Evolutionary conservation across 2,329 filamentous ascomycete genomes (phyloP).

Genomic region (Colletotrichum sp.): DNA sequence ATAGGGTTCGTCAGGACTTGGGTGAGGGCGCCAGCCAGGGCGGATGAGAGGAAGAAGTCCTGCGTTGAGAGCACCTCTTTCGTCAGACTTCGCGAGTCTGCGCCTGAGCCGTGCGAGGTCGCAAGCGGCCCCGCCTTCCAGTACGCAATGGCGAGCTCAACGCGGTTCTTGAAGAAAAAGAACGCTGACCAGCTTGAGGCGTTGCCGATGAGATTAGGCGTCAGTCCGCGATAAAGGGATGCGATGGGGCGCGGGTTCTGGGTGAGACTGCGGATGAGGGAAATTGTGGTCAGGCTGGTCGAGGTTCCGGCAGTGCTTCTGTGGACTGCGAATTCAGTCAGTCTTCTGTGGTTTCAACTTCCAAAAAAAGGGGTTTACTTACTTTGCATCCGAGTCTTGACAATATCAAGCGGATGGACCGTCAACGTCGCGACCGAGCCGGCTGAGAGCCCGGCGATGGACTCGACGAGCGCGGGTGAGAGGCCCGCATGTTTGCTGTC

Average conservation of each 20-base stretch:
- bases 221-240: conserved; percentile 87
- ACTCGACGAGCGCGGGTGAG: conserved; percentile 83
- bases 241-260: conserved; percentile 61
- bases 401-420: conserved; percentile 91
- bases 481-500: conserved; percentile 60
- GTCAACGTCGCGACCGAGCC: conserved; percentile 85
- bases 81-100: conserved; percentile 25
- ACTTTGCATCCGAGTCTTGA: conserved; percentile 97
- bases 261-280: conserved; percentile 56
- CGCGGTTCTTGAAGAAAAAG: conserved; percentile 76
- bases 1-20: conserved; percentile 90
- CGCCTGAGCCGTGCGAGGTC: not conserved
- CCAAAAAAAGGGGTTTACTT: conserved; percentile 28
- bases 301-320: conserved; percentile 45
- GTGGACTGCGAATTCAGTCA: conserved; percentile 47
- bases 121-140: conserved; percentile 30
- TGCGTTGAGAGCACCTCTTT: conserved; percentile 56
- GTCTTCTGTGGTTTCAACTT: not conserved
- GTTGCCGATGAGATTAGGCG: conserved; percentile 91
- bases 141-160: conserved; percentile 52
- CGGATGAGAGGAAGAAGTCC: conserved; percentile 85
- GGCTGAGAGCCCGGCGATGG: conserved; percentile 86
- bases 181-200: conserved; percentile 90
- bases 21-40: conserved; percentile 72
- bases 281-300: conserved; percentile 51